Conservation (phyloP, 2,329 filamentous ascomycete genomes). For the Aspergillus sp. region DNA sequence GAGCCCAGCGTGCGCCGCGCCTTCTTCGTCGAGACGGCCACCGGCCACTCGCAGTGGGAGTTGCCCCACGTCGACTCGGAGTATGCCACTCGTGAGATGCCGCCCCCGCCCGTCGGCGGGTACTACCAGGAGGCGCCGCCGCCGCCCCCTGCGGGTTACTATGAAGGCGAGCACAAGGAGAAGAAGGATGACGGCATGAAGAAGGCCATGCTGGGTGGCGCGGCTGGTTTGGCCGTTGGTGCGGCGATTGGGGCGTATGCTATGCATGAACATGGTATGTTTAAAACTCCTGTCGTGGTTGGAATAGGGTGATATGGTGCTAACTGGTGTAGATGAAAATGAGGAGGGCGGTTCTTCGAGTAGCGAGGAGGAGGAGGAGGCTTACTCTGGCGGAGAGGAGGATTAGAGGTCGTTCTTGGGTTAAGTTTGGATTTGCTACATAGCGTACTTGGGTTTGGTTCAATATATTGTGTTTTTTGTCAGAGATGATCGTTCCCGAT, state of each 20-base stretch:
- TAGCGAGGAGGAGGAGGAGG: background rate
- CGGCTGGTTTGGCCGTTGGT: slow-evolving; percentile 58
- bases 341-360: background rate
- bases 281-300: background rate
- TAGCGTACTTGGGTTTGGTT: background rate
- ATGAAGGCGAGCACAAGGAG: slow-evolving; percentile 25
- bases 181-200: slow-evolving; percentile 49
- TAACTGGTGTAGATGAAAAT: background rate
- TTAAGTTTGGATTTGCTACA: background rate
- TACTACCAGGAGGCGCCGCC: slow-evolving; percentile 13
- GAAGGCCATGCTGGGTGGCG: slow-evolving; percentile 56
- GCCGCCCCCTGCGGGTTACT: slow-evolving; percentile 3
- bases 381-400: background rate
- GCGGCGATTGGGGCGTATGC: slow-evolving; percentile 59
- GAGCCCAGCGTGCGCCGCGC: slow-evolving; percentile 61
- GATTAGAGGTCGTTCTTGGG: background rate
- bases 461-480: no score
- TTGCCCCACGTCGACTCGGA: slow-evolving; percentile 42
- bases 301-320: background rate
- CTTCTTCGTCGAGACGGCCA: slow-evolving; percentile 64
- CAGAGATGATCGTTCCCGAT: no score
- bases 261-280: slow-evolving; percentile 56
- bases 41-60: slow-evolving; percentile 65
- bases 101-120: slow-evolving; percentile 11
- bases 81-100: slow-evolving; percentile 20